phyloP scores from a whole-genome alignment of 495 filamentous ascomycete species.

The Friedmanniomyces endolithicus region DNA sequence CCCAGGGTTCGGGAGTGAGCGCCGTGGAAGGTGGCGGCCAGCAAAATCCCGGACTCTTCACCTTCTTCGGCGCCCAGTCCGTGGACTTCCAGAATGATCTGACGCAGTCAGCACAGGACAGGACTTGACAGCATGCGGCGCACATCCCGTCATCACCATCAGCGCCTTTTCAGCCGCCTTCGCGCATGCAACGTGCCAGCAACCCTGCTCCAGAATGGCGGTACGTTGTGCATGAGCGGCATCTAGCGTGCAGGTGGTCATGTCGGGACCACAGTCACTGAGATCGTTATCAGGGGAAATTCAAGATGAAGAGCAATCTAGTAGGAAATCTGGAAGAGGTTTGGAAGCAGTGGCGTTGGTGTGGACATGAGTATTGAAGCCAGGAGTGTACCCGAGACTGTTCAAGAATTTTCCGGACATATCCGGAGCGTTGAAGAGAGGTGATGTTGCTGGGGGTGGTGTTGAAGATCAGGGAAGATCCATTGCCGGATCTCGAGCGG shows the following conservation, averaged over 20 bases:
- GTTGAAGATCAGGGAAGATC: conserved; percentile 13
- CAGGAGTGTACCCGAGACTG: conserved; percentile 34
- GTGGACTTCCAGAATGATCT: conserved; percentile 33
- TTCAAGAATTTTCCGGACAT: conserved; percentile 36
- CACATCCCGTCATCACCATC: conserved; percentile 35
- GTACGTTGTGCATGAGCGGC: conserved; percentile 39
- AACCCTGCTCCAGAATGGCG: conserved; percentile 41
- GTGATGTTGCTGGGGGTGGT: conserved; percentile 34
- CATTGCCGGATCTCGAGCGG: background rate
- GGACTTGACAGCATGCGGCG: conserved; percentile 35
- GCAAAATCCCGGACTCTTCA: conserved; percentile 36
- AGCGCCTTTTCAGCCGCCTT: conserved; percentile 37
- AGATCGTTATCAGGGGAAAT: conserved; percentile 40
- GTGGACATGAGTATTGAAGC: conserved; percentile 36
- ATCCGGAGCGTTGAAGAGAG: conserved; percentile 35
- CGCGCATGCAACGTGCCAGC: conserved; percentile 36
- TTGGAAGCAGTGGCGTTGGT: conserved; percentile 41
- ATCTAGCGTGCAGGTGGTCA: conserved; percentile 35
- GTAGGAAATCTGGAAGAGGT: conserved; percentile 39
- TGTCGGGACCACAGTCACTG: conserved; percentile 36
- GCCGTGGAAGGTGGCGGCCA: conserved; percentile 35
- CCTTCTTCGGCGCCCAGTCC: conserved; percentile 34
- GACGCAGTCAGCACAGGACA: conserved; percentile 32
- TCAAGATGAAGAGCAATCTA: conserved; percentile 37
- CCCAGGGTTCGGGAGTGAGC: conserved; percentile 36